Evolutionary conservation across 257 asterid species (phyloP).

Genomic region (Craterostigma plantagineum): DNA sequence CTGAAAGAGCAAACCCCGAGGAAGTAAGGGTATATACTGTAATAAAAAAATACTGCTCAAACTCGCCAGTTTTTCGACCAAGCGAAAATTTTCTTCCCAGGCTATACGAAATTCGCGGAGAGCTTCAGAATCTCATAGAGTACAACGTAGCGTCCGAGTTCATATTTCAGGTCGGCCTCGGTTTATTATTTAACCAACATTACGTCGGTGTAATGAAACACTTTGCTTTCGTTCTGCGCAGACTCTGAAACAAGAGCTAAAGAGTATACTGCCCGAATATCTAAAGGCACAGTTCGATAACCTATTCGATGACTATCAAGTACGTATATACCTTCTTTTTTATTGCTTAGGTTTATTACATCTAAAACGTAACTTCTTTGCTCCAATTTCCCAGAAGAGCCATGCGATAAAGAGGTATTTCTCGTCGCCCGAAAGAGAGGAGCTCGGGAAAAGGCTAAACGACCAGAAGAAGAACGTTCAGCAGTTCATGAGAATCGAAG

Average conservation of each 20-base stretch:
- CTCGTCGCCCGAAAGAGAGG: conserved; percentile 15
- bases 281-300: conserved; percentile 29
- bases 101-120: conserved; percentile 57
- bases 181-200: conserved; percentile 4
- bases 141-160: conserved; percentile 63
- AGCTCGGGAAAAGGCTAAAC: conserved; percentile 17
- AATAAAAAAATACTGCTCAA: too few species aligned
- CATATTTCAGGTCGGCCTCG: conserved; percentile 35
- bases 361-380: conserved; percentile 1
- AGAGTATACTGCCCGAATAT: conserved; percentile 35
- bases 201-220: conserved; percentile 6
- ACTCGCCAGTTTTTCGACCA: too few species aligned
- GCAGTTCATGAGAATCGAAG: conserved; percentile 78
- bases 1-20: conserved; percentile 71
- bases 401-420: conserved; percentile 15
- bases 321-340: conserved; percentile 15
- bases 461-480: conserved; percentile 49
- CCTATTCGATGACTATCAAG: conserved; percentile 43
- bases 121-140: conserved; percentile 68
- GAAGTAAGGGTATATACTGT: conserved; percentile 36
- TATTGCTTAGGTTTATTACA: too few species aligned
- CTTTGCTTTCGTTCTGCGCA: conserved; percentile 15
- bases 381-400: conserved; percentile 24
- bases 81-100: too few species aligned
- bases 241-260: conserved; percentile 52